Percentiles rank a stretch among this genome's conserved stretches.
These are phyloP conservation scores for Phytophthora hybrid DNA, from an alignment of 352 stramenopile genomes.

Conservation along the genomic window DNA sequence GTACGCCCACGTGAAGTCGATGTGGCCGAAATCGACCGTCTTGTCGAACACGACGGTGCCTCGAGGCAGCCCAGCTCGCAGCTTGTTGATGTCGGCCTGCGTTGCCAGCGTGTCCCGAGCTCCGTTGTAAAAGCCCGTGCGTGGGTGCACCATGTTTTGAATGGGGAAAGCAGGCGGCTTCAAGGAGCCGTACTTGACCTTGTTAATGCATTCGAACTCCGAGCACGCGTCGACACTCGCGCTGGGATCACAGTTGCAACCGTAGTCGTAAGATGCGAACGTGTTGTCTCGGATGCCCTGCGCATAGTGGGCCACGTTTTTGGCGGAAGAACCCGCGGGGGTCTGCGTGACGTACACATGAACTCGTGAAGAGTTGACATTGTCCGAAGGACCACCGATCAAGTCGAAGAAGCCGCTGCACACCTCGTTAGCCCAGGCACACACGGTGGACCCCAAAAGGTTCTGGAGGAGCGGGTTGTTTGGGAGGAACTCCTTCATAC, in stretches of 20 bases:
- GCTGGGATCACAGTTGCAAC: slow-evolving; percentile 40
- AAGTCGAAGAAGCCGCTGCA: slow-evolving; percentile 57
- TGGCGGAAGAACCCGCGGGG: slow-evolving; percentile 52
- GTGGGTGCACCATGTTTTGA: slow-evolving; percentile 42
- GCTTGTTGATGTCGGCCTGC: slow-evolving; percentile 43
- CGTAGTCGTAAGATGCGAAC: slow-evolving; percentile 62
- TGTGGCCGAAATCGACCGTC: slow-evolving; percentile 47
- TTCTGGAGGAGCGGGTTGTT: slow-evolving; percentile 43
- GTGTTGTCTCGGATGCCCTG: slow-evolving; percentile 57
- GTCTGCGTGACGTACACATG: slow-evolving; percentile 61
- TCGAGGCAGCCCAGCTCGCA: slow-evolving; percentile 39
- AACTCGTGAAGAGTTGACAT: slow-evolving; percentile 56
- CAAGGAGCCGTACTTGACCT: slow-evolving; percentile 49
- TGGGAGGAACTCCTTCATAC: slow-evolving; percentile 49
- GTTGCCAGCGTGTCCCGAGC: slow-evolving; percentile 49
- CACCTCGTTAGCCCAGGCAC: slow-evolving; percentile 45
- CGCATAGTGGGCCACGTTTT: slow-evolving; percentile 62
- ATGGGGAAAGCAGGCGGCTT: slow-evolving; percentile 47
- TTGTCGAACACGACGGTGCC: slow-evolving; percentile 52
- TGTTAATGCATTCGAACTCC: slow-evolving; percentile 49
- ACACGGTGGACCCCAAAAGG: slow-evolving; percentile 49
- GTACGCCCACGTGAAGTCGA: slow-evolving; percentile 58
- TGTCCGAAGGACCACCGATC: slow-evolving; percentile 49
- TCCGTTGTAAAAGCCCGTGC: slow-evolving; percentile 49
- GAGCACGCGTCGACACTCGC: slow-evolving; percentile 46